Base-by-base conservation (phyloP, 2,329 filamentous ascomycete genomes). In the Neurospora crassa region DNA sequence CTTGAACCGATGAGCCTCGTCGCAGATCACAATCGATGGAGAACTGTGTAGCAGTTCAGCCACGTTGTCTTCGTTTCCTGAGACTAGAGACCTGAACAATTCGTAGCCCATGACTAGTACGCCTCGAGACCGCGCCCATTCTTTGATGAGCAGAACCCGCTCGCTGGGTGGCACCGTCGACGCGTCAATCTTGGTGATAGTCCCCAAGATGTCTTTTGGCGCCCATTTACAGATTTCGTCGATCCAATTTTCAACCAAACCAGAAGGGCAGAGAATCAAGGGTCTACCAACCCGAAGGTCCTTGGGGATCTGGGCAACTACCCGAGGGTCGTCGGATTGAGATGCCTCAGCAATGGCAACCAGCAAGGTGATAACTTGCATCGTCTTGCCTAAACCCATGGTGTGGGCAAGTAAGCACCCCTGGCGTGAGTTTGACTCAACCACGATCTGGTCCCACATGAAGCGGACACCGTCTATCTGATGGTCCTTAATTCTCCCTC, bases 351-450 rank as follows among this genome's bases (percentile, higher is more conserved):
- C 84, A 73, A 97, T 87, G 0, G 92, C 90, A 18, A 92, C 86
- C 6, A 97, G 85, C n/a, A 97, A 82, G 0, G 93, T 92, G 72
- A 97, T 93, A 6, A 93, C 88, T 81, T 97, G 94, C 90, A 97
- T 93, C 0, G 94, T 96, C 82, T 97, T 97, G 18, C 94, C 94
- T 2, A 97, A 82, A 1, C 94, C 94, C 94, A 97, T 97, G 0
- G 92, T 93, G 79, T 97, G 94, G 6, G 94, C 92, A 24, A 97
- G 84, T 14, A 97, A 84, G 77, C 92, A 96, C 2, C 94, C 94
- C 79, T 94, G 90, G 20, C 85, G 84, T 5, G 83, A 82, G 4
- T 84, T 82, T 1, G 83, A 78, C 70, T 89, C 86, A 41, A 86
- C 84, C 6, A 95, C 87, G 67, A 97, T 83, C 74, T 95, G 91